phyloP scores from a whole-genome alignment of 2,329 filamentous ascomycete genomes.

The Fusarium nanum region DNA sequence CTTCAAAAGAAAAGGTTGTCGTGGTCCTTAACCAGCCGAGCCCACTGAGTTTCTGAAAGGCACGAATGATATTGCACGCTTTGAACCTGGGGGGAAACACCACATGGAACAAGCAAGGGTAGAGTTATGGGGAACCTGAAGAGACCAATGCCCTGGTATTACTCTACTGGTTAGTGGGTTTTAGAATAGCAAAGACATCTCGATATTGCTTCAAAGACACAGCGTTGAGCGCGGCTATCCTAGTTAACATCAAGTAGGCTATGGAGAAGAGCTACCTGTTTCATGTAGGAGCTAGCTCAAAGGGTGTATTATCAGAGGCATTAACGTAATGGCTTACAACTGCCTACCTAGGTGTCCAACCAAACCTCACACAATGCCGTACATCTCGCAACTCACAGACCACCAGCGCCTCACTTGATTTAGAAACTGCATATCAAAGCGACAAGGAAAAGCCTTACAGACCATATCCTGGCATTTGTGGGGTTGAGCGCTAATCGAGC shows the following conservation, averaged over 20 bases:
- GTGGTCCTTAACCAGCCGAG: constrained; percentile 7
- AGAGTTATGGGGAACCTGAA: constrained; percentile 25
- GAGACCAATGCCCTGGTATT: constrained; percentile 2
- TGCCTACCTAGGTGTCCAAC: neutral
- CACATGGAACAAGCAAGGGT: constrained; percentile 36
- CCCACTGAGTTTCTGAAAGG: constrained; percentile 1
- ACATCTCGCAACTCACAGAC: constrained; percentile 23
- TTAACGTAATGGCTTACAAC: neutral
- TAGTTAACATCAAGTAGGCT: neutral
- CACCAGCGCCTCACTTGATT: constrained; percentile 26
- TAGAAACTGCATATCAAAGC: neutral
- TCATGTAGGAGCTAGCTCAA: neutral
- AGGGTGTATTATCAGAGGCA: neutral
- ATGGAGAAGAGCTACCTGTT: neutral
- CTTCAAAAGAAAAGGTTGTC: neutral
- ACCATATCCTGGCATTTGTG: constrained; percentile 14
- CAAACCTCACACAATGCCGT: constrained; percentile 6
- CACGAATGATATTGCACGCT: constrained; percentile 28
- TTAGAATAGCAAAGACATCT: neutral
- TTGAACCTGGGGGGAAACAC: constrained; percentile 32
- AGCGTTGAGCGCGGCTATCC: neutral
- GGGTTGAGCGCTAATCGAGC: constrained; percentile 23
- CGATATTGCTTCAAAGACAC: neutral
- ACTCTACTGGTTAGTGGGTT: neutral
- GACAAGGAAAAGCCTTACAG: constrained; percentile 15